These are phyloP conservation scores for Aspergillus pseudonomiae DNA, from an alignment of 2,329 filamentous ascomycete species.

Conservation along the genomic window DNA sequence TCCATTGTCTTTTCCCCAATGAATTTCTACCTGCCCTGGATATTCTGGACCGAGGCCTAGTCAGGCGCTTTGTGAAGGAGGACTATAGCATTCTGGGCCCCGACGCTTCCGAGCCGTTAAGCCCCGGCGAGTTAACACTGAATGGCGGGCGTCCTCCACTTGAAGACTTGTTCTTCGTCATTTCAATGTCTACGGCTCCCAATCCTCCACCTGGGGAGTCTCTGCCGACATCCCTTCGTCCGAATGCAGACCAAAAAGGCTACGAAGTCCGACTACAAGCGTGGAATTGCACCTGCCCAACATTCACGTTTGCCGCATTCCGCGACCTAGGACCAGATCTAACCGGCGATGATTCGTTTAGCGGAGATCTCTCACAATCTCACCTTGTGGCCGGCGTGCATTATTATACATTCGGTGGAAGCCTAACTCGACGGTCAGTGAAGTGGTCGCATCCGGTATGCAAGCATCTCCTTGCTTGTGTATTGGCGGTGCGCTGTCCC, in stretches of 20 bases:
- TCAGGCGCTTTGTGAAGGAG: conserved; percentile 56
- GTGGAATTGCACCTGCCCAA: conserved; percentile 91
- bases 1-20: conserved; percentile 83
- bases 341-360: conserved; percentile 14
- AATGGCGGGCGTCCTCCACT: not conserved
- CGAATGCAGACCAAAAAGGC: conserved; percentile 30
- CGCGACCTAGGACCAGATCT: conserved; percentile 40
- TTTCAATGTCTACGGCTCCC: conserved; percentile 54
- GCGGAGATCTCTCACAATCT: not conserved
- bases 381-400: not conserved
- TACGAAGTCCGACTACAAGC: conserved; percentile 74
- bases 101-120: not conserved
- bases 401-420: conserved; percentile 43
- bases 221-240: not conserved
- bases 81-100: not conserved
- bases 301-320: conserved; percentile 76
- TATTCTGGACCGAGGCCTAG: conserved; percentile 76
- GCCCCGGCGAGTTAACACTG: not conserved
- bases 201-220: conserved; percentile 22
- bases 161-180: conserved; percentile 63
- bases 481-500: conserved; percentile 70
- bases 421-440: conserved; percentile 27
- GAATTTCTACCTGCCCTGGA: conserved; percentile 84
- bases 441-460: conserved; percentile 57
- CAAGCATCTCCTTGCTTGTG: conserved; percentile 86